Percentiles rank a stretch among this genome's conserved stretches.
phyloP scores from a whole-genome alignment of 352 stramenopile species.

The Phytophthora hibernalis region DNA sequence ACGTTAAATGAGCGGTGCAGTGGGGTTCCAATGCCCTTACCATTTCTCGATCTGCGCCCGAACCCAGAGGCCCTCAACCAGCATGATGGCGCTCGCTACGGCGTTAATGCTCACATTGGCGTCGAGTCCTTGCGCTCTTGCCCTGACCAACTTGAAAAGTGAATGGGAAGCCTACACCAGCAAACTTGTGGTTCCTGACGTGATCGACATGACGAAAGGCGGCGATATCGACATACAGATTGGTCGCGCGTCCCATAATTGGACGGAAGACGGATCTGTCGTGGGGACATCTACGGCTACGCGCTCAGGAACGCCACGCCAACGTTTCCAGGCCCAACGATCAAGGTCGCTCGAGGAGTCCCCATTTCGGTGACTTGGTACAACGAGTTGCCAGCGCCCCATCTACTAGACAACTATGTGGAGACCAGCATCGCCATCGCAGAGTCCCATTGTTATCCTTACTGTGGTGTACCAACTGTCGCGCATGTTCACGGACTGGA shows the following conservation, averaged over 20 bases:
- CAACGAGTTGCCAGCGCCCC: constrained; percentile 54
- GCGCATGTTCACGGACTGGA: constrained; percentile 75
- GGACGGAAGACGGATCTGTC: constrained; percentile 51
- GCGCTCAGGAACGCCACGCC: constrained; percentile 44
- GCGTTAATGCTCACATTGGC: not conserved
- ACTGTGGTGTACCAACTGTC: constrained; percentile 66
- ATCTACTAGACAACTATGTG: constrained; percentile 60
- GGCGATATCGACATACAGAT: constrained; percentile 58
- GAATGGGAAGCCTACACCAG: constrained; percentile 49
- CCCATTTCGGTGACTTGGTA: constrained; percentile 59
- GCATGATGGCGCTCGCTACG: constrained; percentile 11
- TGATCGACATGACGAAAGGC: constrained; percentile 52
- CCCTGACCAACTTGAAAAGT: constrained; percentile 41
- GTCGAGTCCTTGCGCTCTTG: not conserved
- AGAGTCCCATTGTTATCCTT: constrained; percentile 70
- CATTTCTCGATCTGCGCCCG: constrained; percentile 22
- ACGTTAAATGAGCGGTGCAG: not conserved
- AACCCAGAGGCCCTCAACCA: not conserved
- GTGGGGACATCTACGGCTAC: constrained; percentile 55
- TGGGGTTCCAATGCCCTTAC: not conserved
- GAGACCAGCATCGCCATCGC: constrained; percentile 49
- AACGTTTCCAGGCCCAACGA: constrained; percentile 57
- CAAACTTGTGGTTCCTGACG: constrained; percentile 42
- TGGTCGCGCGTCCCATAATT: constrained; percentile 50
- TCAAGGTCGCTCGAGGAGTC: constrained; percentile 53